Conservation (phyloP, 2,329 filamentous ascomycete genomes). For the Clarireedia hainanense region DNA sequence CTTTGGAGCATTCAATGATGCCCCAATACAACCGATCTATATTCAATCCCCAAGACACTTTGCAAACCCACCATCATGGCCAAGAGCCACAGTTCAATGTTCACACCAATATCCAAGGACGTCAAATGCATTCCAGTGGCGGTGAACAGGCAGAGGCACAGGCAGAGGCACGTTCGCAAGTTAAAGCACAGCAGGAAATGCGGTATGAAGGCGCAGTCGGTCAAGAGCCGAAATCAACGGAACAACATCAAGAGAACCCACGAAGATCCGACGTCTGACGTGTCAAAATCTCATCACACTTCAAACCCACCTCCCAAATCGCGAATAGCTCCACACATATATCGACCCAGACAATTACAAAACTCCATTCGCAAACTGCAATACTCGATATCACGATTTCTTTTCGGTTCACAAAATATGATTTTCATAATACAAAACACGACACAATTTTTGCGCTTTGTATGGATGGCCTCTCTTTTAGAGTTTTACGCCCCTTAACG, state of each 20-base stretch:
- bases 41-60: not conserved
- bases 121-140: not conserved
- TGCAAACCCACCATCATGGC: not conserved
- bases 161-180: not conserved
- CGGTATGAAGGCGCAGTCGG: slow-evolving; percentile 1
- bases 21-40: not conserved
- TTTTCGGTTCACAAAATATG: not conserved
- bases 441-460: not conserved
- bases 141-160: not conserved
- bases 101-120: not conserved
- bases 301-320: no score
- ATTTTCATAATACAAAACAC: not conserved
- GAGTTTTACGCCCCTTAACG: not conserved
- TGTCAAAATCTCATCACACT: not conserved
- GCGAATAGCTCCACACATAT: not conserved
- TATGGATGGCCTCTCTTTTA: not conserved
- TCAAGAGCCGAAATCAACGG: not conserved
- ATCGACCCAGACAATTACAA: not conserved
- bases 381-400: not conserved
- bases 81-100: not conserved
- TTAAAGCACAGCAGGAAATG: slow-evolving; percentile 1
- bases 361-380: not conserved
- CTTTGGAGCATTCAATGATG: not conserved
- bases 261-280: not conserved
- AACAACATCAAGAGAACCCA: not conserved